Evolutionary conservation across 2,329 filamentous ascomycete genomes (phyloP).

Genomic region (Pseudogymnoascus sp.): DNA sequence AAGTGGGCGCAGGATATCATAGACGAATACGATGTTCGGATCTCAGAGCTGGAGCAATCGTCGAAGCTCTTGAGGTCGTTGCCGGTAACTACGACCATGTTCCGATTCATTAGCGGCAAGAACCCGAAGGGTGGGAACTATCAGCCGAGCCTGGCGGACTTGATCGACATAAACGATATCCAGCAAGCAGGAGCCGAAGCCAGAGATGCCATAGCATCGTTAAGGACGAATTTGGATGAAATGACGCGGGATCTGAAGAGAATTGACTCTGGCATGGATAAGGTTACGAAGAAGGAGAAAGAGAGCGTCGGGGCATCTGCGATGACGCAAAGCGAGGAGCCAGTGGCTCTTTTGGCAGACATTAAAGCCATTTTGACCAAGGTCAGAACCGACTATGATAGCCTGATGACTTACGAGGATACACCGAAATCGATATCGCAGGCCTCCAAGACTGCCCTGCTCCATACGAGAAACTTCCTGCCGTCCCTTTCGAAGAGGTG

Average conservation of each 20-base stretch:
- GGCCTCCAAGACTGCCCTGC: conserved; percentile 54
- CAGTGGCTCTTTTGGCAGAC: conserved; percentile 66
- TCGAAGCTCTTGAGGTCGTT: conserved; percentile 57
- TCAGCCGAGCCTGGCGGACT: conserved; percentile 59
- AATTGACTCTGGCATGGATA: conserved; percentile 54
- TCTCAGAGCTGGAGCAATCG: conserved; percentile 60
- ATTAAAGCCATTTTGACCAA: conserved; percentile 81
- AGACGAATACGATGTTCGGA: conserved; percentile 57
- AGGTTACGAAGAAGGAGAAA: conserved; percentile 55
- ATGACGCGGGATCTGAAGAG: conserved; percentile 52
- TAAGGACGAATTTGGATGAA: conserved; percentile 50
- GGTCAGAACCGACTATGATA: conserved; percentile 77
- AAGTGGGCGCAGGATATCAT: conserved; percentile 62
- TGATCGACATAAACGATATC: conserved; percentile 67
- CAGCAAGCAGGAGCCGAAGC: conserved; percentile 63
- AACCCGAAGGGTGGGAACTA: conserved; percentile 35
- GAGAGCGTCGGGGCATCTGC: conserved; percentile 47
- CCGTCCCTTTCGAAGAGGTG: conserved; percentile 49
- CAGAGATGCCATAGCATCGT: conserved; percentile 48
- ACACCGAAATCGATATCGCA: conserved; percentile 57
- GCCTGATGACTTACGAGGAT: conserved; percentile 60
- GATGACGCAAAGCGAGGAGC: conserved; percentile 52
- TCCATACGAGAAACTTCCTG: conserved; percentile 54
- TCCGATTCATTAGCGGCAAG: conserved; percentile 53
- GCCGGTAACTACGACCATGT: conserved; percentile 57